Evolutionary conservation across 306 rosid genomes (phyloP).

Genomic region (Dryas octopetala): DNA sequence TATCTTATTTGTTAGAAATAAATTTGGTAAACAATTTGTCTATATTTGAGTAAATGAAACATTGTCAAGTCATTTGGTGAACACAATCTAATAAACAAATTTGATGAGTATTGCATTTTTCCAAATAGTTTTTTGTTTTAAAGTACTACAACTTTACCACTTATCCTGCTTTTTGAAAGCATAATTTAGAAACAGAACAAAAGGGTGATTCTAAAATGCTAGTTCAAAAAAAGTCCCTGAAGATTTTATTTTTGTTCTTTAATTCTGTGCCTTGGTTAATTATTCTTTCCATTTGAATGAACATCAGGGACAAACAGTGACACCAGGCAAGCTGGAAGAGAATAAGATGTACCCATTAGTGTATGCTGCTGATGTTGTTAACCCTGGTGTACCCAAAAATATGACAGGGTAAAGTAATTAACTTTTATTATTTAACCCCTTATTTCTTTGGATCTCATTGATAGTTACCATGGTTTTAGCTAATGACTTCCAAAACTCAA

Average conservation of each 20-base stretch:
- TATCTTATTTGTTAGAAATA: too few relatives aligned
- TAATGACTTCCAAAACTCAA: constrained; percentile 1
- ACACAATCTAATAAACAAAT: too few relatives aligned
- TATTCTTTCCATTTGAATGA: background rate
- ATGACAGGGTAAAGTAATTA: constrained; percentile 39
- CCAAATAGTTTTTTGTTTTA: too few relatives aligned
- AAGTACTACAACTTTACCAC: background rate
- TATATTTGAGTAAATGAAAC: too few relatives aligned
- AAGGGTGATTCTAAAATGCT: background rate
- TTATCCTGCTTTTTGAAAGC: background rate
- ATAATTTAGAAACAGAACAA: background rate
- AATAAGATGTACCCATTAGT: constrained; percentile 53
- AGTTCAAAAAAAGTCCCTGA: too few relatives aligned
- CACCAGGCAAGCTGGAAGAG: constrained; percentile 47
- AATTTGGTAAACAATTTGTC: too few relatives aligned
- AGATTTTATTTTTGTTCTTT: too few relatives aligned
- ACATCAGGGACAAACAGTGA: constrained; percentile 71
- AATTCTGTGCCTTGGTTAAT: background rate
- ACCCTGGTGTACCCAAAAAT: constrained; percentile 28
- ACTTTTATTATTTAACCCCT: background rate
- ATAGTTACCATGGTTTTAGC: background rate
- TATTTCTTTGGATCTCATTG: background rate
- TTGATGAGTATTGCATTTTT: too few relatives aligned
- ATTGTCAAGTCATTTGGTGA: too few relatives aligned
- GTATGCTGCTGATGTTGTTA: constrained; percentile 54